phyloP scores from a whole-genome alignment of 176 grass and related monocot genomes.

The bread wheat (Triticum aestivum) region IWGSC_CS_RefSeq_v2.1 NC_057797.1:198443386-198443885 shows the following conservation, averaged over 20 bases:
- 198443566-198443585: not conserved
- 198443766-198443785: not conserved
- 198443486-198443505: constrained; percentile 6
- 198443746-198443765: not conserved
- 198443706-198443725: constrained; percentile 56
- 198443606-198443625: not conserved
- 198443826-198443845: constrained; percentile 93
- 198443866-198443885: constrained; percentile 87
- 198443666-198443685: constrained; percentile 66
- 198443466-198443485: not conserved
- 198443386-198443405: not conserved
- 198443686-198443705: constrained; percentile 67
- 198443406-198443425: not conserved
- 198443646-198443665: constrained; percentile 47
- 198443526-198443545: not conserved
- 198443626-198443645: not conserved
- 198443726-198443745: not conserved
- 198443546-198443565: not conserved
- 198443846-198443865: constrained; percentile 88
- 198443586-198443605: not conserved
- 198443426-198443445: not conserved
- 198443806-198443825: constrained; percentile 34
- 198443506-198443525: not conserved
- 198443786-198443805: not conserved
- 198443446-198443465: not conserved